Evolutionary conservation across 495 filamentous ascomycete genomes (phyloP), one percentile per base, ranked within the genome.

Genomic region (Hyphodiscus hymeniophilus): DNA sequence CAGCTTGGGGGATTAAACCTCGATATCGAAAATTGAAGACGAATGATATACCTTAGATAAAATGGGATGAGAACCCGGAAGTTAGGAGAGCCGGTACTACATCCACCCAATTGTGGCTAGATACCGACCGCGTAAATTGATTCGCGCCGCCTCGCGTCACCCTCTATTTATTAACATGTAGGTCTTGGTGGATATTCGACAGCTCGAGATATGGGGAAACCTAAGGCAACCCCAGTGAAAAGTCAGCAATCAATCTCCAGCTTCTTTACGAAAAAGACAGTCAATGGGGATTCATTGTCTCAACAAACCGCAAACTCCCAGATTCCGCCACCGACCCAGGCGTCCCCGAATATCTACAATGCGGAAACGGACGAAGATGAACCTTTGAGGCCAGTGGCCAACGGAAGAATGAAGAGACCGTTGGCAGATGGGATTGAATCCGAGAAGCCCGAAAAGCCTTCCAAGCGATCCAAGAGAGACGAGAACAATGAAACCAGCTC

Each of bases 231-330:
- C 12, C 41, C 41, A 31, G 41, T 20, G 22, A 81, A 83, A 63
- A 87, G 82, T 57, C 88, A 95, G 60, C 76, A 84, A 48, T 84
- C 85, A 4, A 82, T 95, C 42, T 89, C 87, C 1, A 90, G 77
- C 62, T 95, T 95, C 68, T 95, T 95, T 63, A 77, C 77, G 3
- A 79, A 76, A 21, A 85, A 77, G 58, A 67, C 84, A 6, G 54
- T 63, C 50, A 61, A 63, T 43, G 51, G 50, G 50, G 55, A 8
- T 51, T 8, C 38, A 6, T 54, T 34, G 26, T 48, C 49, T n/a
- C 47, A 44, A 18, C 51, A 31, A 50, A 45, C 17, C n/a, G n/a
- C n/a, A n/a, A n/a, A n/a, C n/a, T n/a, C n/a, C 30, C 42, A 26
- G 18, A 56, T 22, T 24, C 50, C 22, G 38, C 57, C 43, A 45